Evolutionary conservation across 2,329 filamentous ascomycete species (phyloP), one percentile per base, ranked within the genome.

Genomic region (Pochonia chlamydosporia): DNA sequence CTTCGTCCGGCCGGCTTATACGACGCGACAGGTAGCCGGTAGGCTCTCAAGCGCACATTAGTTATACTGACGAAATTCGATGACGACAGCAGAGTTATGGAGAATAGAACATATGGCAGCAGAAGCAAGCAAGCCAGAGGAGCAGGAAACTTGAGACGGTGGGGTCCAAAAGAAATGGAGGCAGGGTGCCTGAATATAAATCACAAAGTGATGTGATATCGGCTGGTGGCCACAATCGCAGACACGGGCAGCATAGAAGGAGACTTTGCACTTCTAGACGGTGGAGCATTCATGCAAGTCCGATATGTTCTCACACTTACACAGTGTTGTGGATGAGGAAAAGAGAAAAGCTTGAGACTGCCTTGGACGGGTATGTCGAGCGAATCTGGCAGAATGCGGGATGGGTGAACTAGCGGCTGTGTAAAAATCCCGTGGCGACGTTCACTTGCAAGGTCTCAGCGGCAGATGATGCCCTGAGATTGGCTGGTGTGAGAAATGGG

Each of bases 391-490:
- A n/a, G n/a, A n/a, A n/a, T n/a, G n/a, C n/a, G n/a, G 36, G 30
- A 25, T 21, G 25, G 23, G 14, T 21, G 18, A 11, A 35, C 14
- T 3, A 44, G 14, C 40, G 28, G 18, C 42, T 25, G 20, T n/a
- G 42, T 21, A 13, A 47, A 49, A 52, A 41, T 20, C 24, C 50
- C 36, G 36, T 51, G 43, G 53, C 40, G 52, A 41, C 42, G 53
- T 54, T 54, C 40, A 23, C 8, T 53, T 52, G 54, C 49, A 56
- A 55, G 58, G 57, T 57, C 58, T 55, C 64, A 70, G 73, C 72
- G 71, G 71, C 59, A 68, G 74, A 67, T 62, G 60, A 65, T 59
- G 63, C 63, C 64, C 67, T 69, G 67, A 78, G 77, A 79, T 79
- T 79, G 76, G 75, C 67, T 70, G 70, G 61, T 40, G 33, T 40